Conservation (phyloP, 75 land plant species). For the Pinus tabuliformis region DNA sequence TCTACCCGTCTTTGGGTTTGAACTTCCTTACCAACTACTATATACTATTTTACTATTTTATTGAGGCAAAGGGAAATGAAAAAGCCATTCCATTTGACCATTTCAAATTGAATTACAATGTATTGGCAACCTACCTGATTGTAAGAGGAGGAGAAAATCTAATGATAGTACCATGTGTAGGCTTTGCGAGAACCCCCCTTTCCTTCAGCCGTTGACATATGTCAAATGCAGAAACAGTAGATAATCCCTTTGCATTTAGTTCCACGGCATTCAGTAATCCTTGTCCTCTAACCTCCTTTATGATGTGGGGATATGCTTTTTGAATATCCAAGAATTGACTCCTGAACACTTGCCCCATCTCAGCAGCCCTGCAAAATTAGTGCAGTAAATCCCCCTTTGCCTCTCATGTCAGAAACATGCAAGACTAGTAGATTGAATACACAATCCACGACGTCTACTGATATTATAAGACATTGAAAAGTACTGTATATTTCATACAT, state of each 20-base stretch:
- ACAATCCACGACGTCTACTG: not conserved
- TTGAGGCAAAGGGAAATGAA: not conserved
- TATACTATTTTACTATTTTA: not conserved
- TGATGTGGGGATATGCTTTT: constrained; percentile 47
- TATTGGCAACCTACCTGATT: constrained; percentile 51
- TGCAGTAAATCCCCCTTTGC: not conserved
- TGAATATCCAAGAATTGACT: constrained; percentile 52
- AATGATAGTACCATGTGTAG: constrained; percentile 96
- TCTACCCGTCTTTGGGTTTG: too few relatives aligned
- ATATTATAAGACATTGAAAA: not conserved
- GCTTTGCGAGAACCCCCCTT: constrained; percentile 95
- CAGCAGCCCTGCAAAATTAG: constrained; percentile 55
- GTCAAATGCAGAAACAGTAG: constrained; percentile 80
- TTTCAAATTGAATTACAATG: not conserved
- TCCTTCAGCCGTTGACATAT: constrained; percentile 90
- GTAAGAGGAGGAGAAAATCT: constrained; percentile 95
- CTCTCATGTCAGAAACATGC: constrained; percentile 2
- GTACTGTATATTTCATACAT: not conserved
- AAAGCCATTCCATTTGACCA: not conserved
- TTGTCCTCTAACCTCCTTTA: constrained; percentile 92
- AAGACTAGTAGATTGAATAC: not conserved
- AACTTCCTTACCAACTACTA: not conserved
- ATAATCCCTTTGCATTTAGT: constrained; percentile 53
- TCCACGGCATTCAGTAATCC: constrained; percentile 96
- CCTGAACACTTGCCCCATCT: constrained; percentile 74